Evolutionary conservation across 192 early-diverging fungal species (phyloP).

Genomic region (Geranomyces michiganensis): DNA sequence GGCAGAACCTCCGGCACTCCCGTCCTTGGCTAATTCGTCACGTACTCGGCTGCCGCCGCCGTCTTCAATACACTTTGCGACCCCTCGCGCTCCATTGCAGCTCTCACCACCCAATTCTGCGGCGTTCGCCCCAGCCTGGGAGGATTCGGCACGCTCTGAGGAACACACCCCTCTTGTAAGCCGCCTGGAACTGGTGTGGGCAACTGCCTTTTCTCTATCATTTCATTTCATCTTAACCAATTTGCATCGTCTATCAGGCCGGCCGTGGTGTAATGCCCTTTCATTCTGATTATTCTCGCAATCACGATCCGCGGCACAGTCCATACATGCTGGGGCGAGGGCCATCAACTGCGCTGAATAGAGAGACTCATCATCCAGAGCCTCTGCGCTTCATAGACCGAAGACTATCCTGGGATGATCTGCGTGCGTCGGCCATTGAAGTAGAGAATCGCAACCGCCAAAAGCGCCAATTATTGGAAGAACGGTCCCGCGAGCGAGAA

Average conservation of each 20-base stretch:
- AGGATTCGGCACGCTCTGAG: neutral
- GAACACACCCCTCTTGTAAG: neutral
- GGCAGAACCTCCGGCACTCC: neutral
- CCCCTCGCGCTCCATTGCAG: neutral
- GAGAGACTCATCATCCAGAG: too few relatives aligned
- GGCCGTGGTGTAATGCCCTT: too few relatives aligned
- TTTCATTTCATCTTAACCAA: too few relatives aligned
- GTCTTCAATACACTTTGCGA: neutral
- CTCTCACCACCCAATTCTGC: neutral
- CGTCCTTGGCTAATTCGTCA: neutral
- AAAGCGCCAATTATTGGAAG: neutral
- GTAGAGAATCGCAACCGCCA: slow-evolving; percentile 1
- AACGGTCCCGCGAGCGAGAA: neutral
- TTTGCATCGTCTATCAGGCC: too few relatives aligned
- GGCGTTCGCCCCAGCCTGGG: neutral
- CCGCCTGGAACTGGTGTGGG: too few relatives aligned
- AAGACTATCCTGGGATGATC: neutral
- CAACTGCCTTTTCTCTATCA: too few relatives aligned
- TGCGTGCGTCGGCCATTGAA: neutral
- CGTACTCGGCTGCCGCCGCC: neutral
- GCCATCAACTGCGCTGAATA: too few relatives aligned
- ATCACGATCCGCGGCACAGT: too few relatives aligned
- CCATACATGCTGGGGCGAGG: too few relatives aligned
- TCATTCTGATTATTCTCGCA: too few relatives aligned
- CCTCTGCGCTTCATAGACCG: neutral